Percentiles rank a stretch among this genome's conserved stretches.
Conservation (phyloP, 2,329 filamentous ascomycete genomes). For the Sordariomycetes sp. region DNA sequence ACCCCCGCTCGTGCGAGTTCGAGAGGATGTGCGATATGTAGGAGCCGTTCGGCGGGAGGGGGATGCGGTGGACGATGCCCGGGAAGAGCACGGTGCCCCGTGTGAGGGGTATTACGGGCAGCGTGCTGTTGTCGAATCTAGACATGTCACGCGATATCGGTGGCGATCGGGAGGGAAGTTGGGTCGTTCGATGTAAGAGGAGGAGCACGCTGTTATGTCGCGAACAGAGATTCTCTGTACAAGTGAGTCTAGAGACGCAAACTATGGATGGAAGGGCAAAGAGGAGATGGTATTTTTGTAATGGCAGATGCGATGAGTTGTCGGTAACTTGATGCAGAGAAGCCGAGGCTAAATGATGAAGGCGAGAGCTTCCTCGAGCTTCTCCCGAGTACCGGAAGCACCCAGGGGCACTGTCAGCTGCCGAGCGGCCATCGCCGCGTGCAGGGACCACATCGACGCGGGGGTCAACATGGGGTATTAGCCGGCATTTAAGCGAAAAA, state of each 20-base stretch:
- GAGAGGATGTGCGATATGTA: constrained; percentile 84
- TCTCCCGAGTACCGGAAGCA: neutral
- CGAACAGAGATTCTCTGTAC: neutral
- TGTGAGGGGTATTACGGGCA: constrained; percentile 74
- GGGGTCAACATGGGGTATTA: neutral
- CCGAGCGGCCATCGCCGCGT: constrained; percentile 1
- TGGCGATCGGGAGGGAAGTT: neutral
- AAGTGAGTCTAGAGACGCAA: neutral
- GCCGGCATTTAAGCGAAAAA: neutral
- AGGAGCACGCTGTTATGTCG: neutral
- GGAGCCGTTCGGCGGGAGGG: constrained; percentile 63
- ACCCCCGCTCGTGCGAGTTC: constrained; percentile 65
- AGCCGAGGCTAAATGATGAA: constrained; percentile 5
- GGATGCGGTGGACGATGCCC: constrained; percentile 71
- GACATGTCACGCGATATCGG: constrained; percentile 4
- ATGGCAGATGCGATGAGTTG: neutral
- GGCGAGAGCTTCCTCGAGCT: constrained; percentile 1
- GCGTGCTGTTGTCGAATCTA: constrained; percentile 19
- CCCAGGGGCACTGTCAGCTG: neutral
- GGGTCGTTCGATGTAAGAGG: constrained; percentile 1
- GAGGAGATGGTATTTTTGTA: neutral
- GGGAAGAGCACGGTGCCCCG: constrained; percentile 74
- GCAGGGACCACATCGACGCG: neutral
- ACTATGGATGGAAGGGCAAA: neutral
- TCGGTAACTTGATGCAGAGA: neutral